phyloP scores from a whole-genome alignment of 805 yeast species.

The Hanseniaspora lindneri region DNA sequence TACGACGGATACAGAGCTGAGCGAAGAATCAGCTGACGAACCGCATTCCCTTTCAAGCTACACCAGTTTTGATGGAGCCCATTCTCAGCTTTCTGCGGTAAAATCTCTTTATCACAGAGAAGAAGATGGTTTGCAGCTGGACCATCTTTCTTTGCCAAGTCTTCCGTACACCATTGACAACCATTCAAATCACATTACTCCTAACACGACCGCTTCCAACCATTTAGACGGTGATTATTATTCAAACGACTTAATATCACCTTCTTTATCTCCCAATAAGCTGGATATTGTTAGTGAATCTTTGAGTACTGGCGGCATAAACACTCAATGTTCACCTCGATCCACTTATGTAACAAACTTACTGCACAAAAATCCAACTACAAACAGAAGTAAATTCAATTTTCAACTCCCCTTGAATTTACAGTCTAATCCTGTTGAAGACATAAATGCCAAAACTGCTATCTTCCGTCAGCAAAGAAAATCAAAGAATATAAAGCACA shows the following conservation, averaged over 20 bases:
- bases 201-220: no score
- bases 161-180: constrained; percentile 6
- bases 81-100: constrained; percentile 11
- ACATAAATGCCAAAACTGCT: constrained; percentile 23
- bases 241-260: background rate
- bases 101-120: constrained; percentile 14
- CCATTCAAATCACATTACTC: no score
- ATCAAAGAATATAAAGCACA: constrained; percentile 26
- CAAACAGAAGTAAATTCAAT: constrained; percentile 27
- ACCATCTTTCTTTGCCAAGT: constrained; percentile 8
- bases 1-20: background rate
- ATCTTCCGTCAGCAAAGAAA: constrained; percentile 8
- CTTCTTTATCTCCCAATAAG: background rate
- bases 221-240: no score
- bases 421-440: constrained; percentile 28
- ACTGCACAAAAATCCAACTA: constrained; percentile 29
- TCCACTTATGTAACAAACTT: constrained; percentile 29
- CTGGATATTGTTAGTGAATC: background rate
- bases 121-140: constrained; percentile 1
- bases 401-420: constrained; percentile 24
- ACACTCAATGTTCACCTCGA: constrained; percentile 26
- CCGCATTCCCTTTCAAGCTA: background rate
- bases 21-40: background rate
- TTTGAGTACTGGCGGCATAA: constrained; percentile 27
- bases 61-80: constrained; percentile 5